Evolutionary conservation across 805 yeast species (phyloP), one percentile per base, ranked within the genome.

Genomic region (Huiozyma sinensis): DNA sequence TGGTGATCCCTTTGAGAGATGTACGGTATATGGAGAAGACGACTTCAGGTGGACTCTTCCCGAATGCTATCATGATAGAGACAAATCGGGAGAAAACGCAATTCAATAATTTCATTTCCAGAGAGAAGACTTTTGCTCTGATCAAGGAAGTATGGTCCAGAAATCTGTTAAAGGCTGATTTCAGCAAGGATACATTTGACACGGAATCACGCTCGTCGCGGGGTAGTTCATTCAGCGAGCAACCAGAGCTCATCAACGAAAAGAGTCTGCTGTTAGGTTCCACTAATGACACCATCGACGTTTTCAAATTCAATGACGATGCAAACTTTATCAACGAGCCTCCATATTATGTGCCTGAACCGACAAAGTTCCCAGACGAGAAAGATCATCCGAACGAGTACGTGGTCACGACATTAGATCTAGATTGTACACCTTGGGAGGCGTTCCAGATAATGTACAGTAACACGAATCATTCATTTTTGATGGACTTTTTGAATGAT

Each of bases 21-120:
- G 76, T 92, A 28, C 69, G 72, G 8, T 50, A 48, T 34, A 50
- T 60, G 50, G 96, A 90, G 55, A 85, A 86, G 62, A 82, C 82
- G 44, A 74, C 80, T 12, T 86, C 96, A 0, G 96, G 86, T 6
- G 95, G 94, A 0, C 68, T 90, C 27, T 87, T 90, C 56, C 95
- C 95, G 24, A 90, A 90, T 60, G 97, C 95, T 2, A 86, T 90
- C 33, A 67, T 75, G 6, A 70, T 87, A 27, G 81, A 79, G 54
- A 82, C 92, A 0, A 69, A 65, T 37, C 58, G 73, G 70, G 63
- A 73, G 71, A 77, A 76, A 48, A 83, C 85, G 56, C 77, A 77
- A 13, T 90, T 90, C 70, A 96, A 95, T 7, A 85, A 94, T 47
- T 87, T 90, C 56, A 68, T 87, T 5, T 77, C 92, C 1, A 73